Evolutionary conservation across 1,139 yeast species (phyloP), one percentile per base, ranked within the genome.

Genomic region (Taphrina populina): DNA sequence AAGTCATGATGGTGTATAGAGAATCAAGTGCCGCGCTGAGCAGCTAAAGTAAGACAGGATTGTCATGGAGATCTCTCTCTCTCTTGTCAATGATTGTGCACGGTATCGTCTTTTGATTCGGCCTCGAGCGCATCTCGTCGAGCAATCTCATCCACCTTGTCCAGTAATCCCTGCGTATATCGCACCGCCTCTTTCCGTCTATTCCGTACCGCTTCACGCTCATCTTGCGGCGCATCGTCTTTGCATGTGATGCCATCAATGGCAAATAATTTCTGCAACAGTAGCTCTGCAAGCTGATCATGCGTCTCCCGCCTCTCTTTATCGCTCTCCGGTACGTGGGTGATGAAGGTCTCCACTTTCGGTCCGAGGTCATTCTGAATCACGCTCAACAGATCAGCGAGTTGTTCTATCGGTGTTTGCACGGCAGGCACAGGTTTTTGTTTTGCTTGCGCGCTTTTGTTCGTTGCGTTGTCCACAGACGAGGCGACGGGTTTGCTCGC

Each of bases 111-210:
- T n/a, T n/a, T n/a, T n/a, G n/a, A n/a, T 19, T 45, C 52, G 15
- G 27, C 41, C 33, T 45, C 40, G 15, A 45, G 33, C 33, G 29
- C 24, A 10, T 32, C 39, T n/a, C 23, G n/a, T 27, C 51, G 56
- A 4, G 45, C 39, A 32, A 41, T 40, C 20, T 41, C 43, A 21
- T 53, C 57, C 7, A 53, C 52, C 7, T 46, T 34, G 15, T 53
- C 57, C 23, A 53, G 41, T 27, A 53, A 26, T 6, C 52, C 52
- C 24, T 53, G 57, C 15, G 57, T 53, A 19, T 45, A 53, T 33
- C 45, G 35, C 2, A 53, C 57, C 5, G 30, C 57, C n/a, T 53
- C 52, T 35, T 45, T 53, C 52, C 57, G 15, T 26, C 36, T 34
- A 24, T 36, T 30, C 11, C 57, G 45, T 10, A 52, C 35, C 3